Conservation (phyloP, 305 asterid genomes). For the Solanum aculeatissimum region DNA sequence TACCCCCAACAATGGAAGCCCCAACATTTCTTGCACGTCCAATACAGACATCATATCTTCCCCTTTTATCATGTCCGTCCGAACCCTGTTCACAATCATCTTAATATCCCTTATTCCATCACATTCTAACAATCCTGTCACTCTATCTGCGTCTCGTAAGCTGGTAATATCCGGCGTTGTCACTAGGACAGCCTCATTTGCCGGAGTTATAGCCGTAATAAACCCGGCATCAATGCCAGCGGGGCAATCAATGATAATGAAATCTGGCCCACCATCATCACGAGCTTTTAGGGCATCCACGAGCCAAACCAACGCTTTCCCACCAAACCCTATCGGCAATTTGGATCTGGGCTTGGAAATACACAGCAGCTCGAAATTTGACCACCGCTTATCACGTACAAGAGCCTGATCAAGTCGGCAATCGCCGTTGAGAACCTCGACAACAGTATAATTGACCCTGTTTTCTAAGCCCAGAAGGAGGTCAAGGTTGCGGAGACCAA, state of each 20-base stretch:
- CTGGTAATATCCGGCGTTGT: slow-evolving; percentile 92
- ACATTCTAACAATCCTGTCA: slow-evolving; percentile 78
- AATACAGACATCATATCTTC: slow-evolving; percentile 99
- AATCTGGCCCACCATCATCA: slow-evolving; percentile 67
- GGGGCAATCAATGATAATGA: slow-evolving; percentile 80
- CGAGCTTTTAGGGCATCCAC: slow-evolving; percentile 83
- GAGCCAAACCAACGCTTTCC: slow-evolving; percentile 82
- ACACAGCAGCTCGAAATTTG: slow-evolving; percentile 81
- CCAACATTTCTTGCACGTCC: slow-evolving; percentile 92
- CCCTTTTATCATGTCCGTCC: slow-evolving; percentile 92
- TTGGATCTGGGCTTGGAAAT: slow-evolving; percentile 91
- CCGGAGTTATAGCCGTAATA: slow-evolving; percentile 93
- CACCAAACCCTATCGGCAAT: slow-evolving; percentile 82
- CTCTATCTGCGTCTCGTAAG: slow-evolving; percentile 88
- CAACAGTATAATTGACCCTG: slow-evolving; percentile 93
- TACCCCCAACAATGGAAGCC: slow-evolving; percentile 79
- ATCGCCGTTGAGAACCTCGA: slow-evolving; percentile 88
- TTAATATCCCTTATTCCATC: slow-evolving; percentile 93
- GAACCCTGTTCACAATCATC: slow-evolving; percentile 91
- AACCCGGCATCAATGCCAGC: slow-evolving; percentile 97
- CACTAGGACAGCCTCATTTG: slow-evolving; percentile 90
- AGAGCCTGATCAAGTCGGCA: slow-evolving; percentile 97
- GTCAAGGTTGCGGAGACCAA: slow-evolving; percentile 92
- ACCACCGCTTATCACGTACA: slow-evolving; percentile 89
- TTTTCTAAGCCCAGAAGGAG: slow-evolving; percentile 88